phyloP scores from a whole-genome alignment of 2,329 filamentous ascomycete species.

The Cytospora chrysosperma region DNA sequence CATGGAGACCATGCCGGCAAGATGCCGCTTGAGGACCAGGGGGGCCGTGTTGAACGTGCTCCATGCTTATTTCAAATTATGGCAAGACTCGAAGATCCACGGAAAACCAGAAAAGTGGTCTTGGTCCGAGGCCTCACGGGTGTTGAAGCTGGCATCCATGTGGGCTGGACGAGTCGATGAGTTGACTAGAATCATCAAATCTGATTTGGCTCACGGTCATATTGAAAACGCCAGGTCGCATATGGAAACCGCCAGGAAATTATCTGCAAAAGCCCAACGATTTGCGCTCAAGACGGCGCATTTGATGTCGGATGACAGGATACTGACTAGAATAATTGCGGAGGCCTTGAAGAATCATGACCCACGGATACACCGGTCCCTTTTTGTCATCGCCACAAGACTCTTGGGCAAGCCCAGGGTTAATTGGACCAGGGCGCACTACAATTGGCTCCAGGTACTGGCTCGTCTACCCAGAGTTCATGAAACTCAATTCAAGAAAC shows the following conservation, averaged over 20 bases:
- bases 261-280: constrained; percentile 2
- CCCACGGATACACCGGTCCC: constrained; percentile 4
- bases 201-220: constrained; percentile 1
- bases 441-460: constrained; percentile 31
- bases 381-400: constrained; percentile 11
- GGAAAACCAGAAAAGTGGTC: constrained; percentile 5
- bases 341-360: constrained; percentile 8
- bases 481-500: constrained; percentile 12
- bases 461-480: constrained; percentile 25
- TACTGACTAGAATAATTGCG: constrained; percentile 4
- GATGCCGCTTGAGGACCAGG: constrained; percentile 1
- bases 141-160: background rate
- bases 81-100: constrained; percentile 12
- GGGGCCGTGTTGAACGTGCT: constrained; percentile 16
- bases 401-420: background rate
- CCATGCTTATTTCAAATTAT: constrained; percentile 16
- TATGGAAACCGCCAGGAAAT: constrained; percentile 1
- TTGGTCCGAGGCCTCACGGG: background rate
- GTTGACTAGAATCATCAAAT: background rate
- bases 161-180: constrained; percentile 19
- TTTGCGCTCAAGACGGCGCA: constrained; percentile 11
- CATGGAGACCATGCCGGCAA: constrained; percentile 9
- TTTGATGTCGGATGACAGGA: constrained; percentile 16
- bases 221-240: background rate
- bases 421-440: constrained; percentile 21